phyloP scores from a whole-genome alignment of 2,329 filamentous ascomycete species.

The Coniella vitis region DNA sequence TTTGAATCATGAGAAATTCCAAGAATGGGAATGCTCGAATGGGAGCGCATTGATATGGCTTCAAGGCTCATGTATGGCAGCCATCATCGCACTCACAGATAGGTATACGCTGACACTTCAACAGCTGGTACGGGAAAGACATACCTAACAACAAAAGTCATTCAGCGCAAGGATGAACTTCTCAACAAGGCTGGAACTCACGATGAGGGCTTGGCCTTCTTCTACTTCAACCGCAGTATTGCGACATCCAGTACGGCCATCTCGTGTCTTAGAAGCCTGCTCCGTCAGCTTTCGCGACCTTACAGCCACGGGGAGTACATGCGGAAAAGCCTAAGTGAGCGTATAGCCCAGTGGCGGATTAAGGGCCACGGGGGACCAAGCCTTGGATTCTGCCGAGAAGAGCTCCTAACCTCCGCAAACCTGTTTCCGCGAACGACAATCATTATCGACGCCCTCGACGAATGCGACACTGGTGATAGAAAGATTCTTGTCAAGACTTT shows the following conservation, averaged over 20 bases:
- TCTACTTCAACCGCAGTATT: conserved; percentile 28
- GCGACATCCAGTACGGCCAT: conserved; percentile 21
- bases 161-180: conserved; percentile 10
- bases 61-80: conserved; percentile 9
- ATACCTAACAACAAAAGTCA: conserved; percentile 16
- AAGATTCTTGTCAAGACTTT: conserved; percentile 22
- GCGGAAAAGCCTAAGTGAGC: conserved; percentile 11
- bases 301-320: neutral
- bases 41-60: conserved; percentile 14
- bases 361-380: no score
- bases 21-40: conserved; percentile 8
- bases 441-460: conserved; percentile 30
- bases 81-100: neutral
- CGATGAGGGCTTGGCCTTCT: conserved; percentile 26
- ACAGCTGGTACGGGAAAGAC: conserved; percentile 18
- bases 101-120: neutral
- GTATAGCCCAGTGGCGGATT: no score
- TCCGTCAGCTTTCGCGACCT: conserved; percentile 24
- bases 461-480: conserved; percentile 24
- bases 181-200: no score
- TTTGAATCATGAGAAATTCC: conserved; percentile 3
- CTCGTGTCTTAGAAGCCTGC: conserved; percentile 25
- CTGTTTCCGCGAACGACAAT: conserved; percentile 25
- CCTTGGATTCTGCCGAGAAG: conserved; percentile 16
- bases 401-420: conserved; percentile 21